phyloP scores from a whole-genome alignment of 345 rosid species.

The Camelina sativa region DNA sequence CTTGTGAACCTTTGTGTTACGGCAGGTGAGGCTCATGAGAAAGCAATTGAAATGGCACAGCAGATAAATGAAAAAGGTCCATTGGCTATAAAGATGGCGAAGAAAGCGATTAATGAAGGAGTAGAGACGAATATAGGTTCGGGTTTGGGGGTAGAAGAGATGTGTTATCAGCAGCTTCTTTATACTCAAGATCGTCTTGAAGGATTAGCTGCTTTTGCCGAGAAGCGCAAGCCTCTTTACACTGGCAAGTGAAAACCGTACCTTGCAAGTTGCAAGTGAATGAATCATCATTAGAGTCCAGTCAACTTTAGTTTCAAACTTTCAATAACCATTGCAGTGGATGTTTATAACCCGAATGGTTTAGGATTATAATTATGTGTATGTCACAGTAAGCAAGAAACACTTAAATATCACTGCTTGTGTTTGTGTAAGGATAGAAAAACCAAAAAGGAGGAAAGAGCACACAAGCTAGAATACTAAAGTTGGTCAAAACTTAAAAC shows the following conservation, averaged over 20 bases:
- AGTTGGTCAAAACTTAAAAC: not conserved
- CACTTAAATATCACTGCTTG: not conserved
- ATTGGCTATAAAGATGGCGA: slow-evolving; percentile 78
- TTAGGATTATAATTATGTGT: slow-evolving; percentile 4
- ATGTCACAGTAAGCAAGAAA: not conserved
- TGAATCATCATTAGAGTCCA: not conserved
- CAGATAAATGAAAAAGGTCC: slow-evolving; percentile 92
- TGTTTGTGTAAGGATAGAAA: slow-evolving; percentile 12
- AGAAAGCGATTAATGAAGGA: slow-evolving; percentile 78
- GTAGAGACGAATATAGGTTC: slow-evolving; percentile 59
- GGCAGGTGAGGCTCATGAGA: slow-evolving; percentile 70
- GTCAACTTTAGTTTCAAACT: not conserved
- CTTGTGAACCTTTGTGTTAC: slow-evolving; percentile 77
- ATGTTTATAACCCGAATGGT: slow-evolving; percentile 22
- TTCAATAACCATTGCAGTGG: slow-evolving; percentile 13
- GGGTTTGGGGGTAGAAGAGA: slow-evolving; percentile 76
- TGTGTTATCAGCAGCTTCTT: slow-evolving; percentile 64
- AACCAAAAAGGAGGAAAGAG: too few species aligned
- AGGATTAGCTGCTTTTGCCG: slow-evolving; percentile 90
- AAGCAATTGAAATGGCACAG: slow-evolving; percentile 83
- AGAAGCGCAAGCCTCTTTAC: slow-evolving; percentile 81
- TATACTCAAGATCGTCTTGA: slow-evolving; percentile 81
- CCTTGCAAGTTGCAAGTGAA: not conserved
- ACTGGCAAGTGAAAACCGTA: slow-evolving; percentile 48
- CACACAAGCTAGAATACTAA: too few species aligned